Percentiles rank a stretch among this genome's conserved stretches.
Conservation (phyloP, 2,329 filamentous ascomycete species). For the Penicillium sp. region DNA sequence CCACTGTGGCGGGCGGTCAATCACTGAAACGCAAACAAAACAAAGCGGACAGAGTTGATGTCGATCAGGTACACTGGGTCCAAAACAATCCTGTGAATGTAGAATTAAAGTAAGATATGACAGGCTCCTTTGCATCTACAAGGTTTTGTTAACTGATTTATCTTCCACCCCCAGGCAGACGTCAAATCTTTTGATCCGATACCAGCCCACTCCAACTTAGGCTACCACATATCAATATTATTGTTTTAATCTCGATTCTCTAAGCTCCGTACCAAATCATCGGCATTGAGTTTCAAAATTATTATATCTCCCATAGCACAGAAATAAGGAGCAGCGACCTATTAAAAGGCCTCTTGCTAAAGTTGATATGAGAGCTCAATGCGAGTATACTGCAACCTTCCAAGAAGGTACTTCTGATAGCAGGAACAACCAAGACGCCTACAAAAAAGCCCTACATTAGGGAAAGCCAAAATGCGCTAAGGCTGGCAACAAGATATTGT, state of each 20-base stretch:
- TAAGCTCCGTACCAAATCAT: background rate
- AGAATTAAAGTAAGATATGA: background rate
- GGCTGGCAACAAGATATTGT: no score
- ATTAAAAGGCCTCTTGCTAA: background rate
- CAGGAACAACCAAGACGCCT: no score
- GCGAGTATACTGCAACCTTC: background rate
- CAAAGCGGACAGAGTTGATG: slow-evolving; percentile 17
- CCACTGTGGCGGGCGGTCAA: slow-evolving; percentile 17
- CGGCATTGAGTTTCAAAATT: background rate
- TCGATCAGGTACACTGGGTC: slow-evolving; percentile 15
- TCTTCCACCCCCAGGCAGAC: background rate
- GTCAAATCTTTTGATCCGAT: background rate
- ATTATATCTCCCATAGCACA: background rate
- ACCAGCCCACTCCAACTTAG: background rate
- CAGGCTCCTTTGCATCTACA: background rate
- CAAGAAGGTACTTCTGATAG: background rate
- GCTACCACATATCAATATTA: background rate
- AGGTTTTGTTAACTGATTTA: background rate
- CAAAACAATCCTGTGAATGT: background rate
- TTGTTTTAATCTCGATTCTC: background rate
- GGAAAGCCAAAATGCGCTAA: no score
- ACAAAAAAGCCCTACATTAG: no score
- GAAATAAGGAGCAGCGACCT: background rate
- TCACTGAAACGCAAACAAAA: slow-evolving; percentile 22
- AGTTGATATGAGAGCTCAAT: background rate